Conservation (phyloP, 2,329 filamentous ascomycete species). For the Apiospora pterosperma region DNA sequence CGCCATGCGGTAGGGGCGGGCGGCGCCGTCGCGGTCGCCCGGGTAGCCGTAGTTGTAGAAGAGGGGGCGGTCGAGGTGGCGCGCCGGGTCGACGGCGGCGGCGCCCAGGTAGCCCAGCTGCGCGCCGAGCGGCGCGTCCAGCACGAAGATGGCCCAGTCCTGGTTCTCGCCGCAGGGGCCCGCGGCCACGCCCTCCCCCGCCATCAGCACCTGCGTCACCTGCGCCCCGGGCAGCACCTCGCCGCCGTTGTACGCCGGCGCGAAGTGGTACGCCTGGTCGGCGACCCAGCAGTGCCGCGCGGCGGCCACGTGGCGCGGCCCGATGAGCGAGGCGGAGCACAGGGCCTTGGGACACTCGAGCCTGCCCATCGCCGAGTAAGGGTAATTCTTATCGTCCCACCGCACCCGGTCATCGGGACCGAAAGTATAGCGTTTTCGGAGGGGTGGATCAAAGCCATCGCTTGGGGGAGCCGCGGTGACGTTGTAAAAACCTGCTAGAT, state of each 20-base stretch:
- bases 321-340: neutral
- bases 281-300: neutral
- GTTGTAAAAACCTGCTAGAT: neutral
- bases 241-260: neutral
- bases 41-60: constrained; percentile 8
- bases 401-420: neutral
- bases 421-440: neutral
- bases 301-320: neutral
- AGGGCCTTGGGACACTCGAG: neutral
- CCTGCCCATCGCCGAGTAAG: neutral
- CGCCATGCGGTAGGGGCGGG: neutral
- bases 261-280: neutral
- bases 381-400: neutral
- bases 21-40: constrained; percentile 3
- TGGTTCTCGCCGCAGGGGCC: neutral
- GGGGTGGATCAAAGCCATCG: neutral
- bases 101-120: neutral
- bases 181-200: neutral
- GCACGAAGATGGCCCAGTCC: constrained; percentile 2
- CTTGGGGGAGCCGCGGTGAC: neutral
- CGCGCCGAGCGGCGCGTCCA: neutral
- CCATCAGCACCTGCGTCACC: neutral
- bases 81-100: neutral
- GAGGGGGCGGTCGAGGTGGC: neutral
- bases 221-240: neutral